Base-by-base conservation (phyloP, 306 rosid genomes). In the Malus sieversii region DNA sequence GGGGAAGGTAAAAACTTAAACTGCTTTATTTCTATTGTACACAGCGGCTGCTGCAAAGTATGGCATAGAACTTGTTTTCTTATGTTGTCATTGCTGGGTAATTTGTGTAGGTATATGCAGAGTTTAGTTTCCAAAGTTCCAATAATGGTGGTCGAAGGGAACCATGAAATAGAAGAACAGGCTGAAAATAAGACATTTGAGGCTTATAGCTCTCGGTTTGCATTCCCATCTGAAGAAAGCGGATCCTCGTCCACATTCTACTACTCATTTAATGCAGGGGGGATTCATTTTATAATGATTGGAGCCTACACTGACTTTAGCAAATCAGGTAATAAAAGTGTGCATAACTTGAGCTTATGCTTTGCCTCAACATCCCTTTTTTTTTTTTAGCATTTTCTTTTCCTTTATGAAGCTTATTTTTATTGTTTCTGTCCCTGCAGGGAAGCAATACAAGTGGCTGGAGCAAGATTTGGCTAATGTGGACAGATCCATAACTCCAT, bases 161-260 rank as follows among this genome's bases (percentile, higher is more conserved):
- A 93, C 85, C 98, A 93, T 81, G 98, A 93, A 79, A 79, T 81
- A 64, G 98, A 93, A 84, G 62, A 68, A 55, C 96, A 90, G 82
- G 93, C 84, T 38, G 78, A 74, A 70, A 63, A 84, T 72, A 76
- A 30, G 82, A 82, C 88, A n/a, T 93, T 90, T 4, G 81, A 71
- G 71, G 91, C 98, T 73, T 93, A 93, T 77, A 93, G 96, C 84
- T 90, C 98, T 61, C 85, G 96, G 52, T 93, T 93, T 82, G 96
- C 95, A 73, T 90, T 90, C 84, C 98, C 96, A 57, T 87, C 96
- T 35, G 79, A 80, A 81, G 98, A 93, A 85, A 89, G 98, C 75
- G 90, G 96, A 65, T 93, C 98, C 38, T 81, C 79, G 46, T 93
- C 98, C 55, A 85, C 91, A 38, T 82, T 93, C 75, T 90, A 89